Conservation (phyloP, 2,329 filamentous ascomycete species). For the Talaromyces sp. region DNA sequence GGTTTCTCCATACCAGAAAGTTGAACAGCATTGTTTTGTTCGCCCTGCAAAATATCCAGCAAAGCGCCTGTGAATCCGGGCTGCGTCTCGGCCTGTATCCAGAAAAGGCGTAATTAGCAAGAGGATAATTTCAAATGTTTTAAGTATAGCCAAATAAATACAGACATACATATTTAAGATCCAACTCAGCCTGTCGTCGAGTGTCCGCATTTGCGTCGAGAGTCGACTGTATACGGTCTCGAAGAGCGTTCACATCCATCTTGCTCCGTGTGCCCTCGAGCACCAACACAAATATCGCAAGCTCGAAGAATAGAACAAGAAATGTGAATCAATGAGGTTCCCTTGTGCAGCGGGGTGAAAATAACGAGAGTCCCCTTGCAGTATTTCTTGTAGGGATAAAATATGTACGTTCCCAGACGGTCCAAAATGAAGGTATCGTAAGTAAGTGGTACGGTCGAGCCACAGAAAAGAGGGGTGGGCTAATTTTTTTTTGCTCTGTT, state of each 20-base stretch:
- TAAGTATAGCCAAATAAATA: no score
- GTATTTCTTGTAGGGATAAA: not conserved
- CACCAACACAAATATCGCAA: conserved; percentile 24
- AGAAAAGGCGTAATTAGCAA: conserved; percentile 17
- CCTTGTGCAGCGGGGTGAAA: not conserved
- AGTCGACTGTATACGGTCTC: conserved; percentile 62
- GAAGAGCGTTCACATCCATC: conserved; percentile 60
- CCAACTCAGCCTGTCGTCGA: conserved; percentile 60
- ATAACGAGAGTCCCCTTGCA: not conserved
- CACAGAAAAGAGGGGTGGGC: not conserved
- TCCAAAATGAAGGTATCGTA: not conserved
- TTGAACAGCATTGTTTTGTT: conserved; percentile 79
- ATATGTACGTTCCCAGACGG: not conserved
- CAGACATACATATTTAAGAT: conserved; percentile 60
- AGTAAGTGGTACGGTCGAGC: not conserved
- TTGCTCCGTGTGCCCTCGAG: conserved; percentile 27
- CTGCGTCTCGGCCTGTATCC: conserved; percentile 76
- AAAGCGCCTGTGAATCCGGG: conserved; percentile 87
- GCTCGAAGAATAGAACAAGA: not conserved
- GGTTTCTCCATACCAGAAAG: conserved; percentile 69
- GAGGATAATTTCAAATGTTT: not conserved
- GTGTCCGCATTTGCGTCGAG: conserved; percentile 60
- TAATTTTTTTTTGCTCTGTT: conserved; percentile 5
- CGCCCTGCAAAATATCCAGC: conserved; percentile 81
- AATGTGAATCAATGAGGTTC: no score